These are phyloP conservation scores for Articulospora tetracladia DNA, from an alignment of 495 filamentous ascomycete genomes.

Conservation along the genomic window DNA sequence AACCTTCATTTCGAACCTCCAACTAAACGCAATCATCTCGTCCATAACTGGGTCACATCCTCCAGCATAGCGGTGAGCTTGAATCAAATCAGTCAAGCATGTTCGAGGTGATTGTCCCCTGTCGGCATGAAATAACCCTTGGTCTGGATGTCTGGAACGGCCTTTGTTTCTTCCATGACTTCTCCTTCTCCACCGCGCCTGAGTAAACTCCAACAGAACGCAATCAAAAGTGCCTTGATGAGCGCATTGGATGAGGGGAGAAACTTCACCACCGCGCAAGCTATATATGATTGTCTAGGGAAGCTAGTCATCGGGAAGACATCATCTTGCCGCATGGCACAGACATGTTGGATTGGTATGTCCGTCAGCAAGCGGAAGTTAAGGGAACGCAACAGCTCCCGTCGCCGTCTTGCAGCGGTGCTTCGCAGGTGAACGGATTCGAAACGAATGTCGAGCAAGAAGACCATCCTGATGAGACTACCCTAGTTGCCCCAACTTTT, in stretches of 20 bases:
- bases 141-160: constrained; percentile 6
- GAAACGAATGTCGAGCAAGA: background rate
- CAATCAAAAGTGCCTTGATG: background rate
- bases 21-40: too few species aligned
- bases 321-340: background rate
- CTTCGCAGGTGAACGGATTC: background rate
- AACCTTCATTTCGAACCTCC: too few species aligned
- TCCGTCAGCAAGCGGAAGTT: background rate
- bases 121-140: constrained; percentile 1
- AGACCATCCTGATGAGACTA: background rate
- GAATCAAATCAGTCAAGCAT: too few species aligned
- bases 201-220: background rate
- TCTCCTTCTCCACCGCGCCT: background rate
- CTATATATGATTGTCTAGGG: background rate
- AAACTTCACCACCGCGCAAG: background rate
- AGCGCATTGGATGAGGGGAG: background rate
- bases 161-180: background rate
- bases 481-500: background rate
- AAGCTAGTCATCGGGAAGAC: background rate
- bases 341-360: background rate
- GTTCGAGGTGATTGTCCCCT: too few species aligned
- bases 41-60: too few species aligned
- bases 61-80: too few species aligned
- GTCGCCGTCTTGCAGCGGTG: background rate
- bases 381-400: background rate